Base-by-base conservation (phyloP, 1,139 yeast genomes). In the Yamadazyma buinensis region DNA sequence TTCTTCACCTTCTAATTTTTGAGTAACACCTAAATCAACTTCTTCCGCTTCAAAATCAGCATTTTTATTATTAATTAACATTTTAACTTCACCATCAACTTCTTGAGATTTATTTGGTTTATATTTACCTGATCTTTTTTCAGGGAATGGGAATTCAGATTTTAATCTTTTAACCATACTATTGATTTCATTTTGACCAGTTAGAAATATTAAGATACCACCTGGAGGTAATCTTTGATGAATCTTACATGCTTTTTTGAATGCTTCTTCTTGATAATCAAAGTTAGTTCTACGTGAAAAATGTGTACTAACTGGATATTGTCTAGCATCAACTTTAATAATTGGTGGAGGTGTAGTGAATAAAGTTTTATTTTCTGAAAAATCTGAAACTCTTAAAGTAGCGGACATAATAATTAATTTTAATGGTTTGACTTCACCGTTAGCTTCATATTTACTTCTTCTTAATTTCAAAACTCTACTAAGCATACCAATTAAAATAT, bases 111-210 rank as follows among this genome's bases (percentile, higher is more conserved):
- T 47, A 18, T 44, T 43, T 5, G 40, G 35, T 21, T 44, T 42
- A 17, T 42, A 42, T 13, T 48, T 48, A n/a, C 14, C 14, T 5
- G 10, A 2, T 4, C 44, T 49, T 22, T 55, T 51, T 23, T 61
- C 57, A 8, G 71, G 67, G 40, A 74, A 68, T 3, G 95, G 92
- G 49, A 86, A 88, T 40, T 84, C 83, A 23, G 70, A 63, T 38
- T 81, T 67, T 35, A 94, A 64, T 42, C 68, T 72, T 44, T 80
- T 82, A 7, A 90, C 95, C 59, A 88, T 70, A 5, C 77, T 72
- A 7, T 77, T 75, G 48, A 94, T 94, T 55, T 94, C 99, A 45
- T 84, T 84, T 53, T 90, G 96, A 45, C 98, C 97, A 0, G 98
- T 94, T 55, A 94, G 63, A 55, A 94, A 94, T 7, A 94, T 75